Percentiles rank a stretch among this genome's conserved stretches.
These are phyloP conservation scores for Colletotrichum sp. DNA, from an alignment of 2,329 filamentous ascomycete species.

Conservation along the genomic window DNA sequence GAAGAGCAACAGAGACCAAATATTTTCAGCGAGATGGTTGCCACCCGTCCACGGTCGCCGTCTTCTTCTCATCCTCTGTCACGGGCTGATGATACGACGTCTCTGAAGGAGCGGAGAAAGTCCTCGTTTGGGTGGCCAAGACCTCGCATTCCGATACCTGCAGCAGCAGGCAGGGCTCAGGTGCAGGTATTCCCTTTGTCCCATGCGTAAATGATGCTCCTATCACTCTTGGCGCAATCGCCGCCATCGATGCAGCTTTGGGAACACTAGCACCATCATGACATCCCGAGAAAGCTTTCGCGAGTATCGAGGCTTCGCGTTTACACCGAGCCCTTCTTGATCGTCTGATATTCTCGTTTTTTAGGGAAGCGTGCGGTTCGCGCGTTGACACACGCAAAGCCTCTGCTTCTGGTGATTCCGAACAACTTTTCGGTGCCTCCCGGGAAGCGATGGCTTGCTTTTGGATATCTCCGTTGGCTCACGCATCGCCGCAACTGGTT, in stretches of 20 bases:
- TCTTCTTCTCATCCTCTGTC: not conserved
- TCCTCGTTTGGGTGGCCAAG: not conserved
- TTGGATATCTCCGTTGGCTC: not conserved
- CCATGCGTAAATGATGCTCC: not conserved
- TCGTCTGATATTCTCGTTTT: not conserved
- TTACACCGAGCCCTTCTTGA: not conserved
- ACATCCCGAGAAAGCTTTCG: not conserved
- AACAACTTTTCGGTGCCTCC: accelerated
- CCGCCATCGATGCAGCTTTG: not conserved
- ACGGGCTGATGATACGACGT: not conserved
- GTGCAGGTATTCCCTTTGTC: not conserved
- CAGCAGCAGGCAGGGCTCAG: not conserved
- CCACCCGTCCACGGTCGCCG: not conserved
- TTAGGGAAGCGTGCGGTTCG: accelerated
- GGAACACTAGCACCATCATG: not conserved
- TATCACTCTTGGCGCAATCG: not conserved
- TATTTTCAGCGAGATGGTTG: not conserved
- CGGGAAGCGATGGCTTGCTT: not conserved
- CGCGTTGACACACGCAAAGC: not conserved
- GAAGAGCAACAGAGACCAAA: not conserved
- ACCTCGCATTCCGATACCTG: not conserved
- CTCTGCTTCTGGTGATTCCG: not conserved
- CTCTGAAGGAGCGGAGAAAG: not conserved
- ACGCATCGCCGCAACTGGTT: not conserved
- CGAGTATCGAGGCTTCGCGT: not conserved